A percentile compares a stretch with the other conserved stretches of the same genome.
phyloP scores from a whole-genome alignment of 164 flowering plant genomes.

The Vitis labrusca region DNA sequence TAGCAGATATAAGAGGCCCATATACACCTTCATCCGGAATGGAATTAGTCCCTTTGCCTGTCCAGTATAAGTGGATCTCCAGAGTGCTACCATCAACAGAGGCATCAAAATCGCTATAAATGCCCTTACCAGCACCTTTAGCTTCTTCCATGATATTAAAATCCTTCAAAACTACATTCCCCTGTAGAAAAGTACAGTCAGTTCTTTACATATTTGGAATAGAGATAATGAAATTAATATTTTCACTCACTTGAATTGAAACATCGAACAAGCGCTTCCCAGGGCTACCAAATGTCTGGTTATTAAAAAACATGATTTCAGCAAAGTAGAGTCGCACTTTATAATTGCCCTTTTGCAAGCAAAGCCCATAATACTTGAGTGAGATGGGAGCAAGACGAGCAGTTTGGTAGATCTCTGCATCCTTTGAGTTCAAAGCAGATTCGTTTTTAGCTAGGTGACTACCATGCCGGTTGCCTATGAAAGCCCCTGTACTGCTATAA shows the following conservation, averaged over 20 bases:
- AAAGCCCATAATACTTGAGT: constrained; percentile 66
- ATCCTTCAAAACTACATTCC: not conserved
- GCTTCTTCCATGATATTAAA: no score
- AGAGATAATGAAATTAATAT: not conserved
- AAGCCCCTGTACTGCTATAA: constrained; percentile 48
- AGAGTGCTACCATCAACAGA: no score
- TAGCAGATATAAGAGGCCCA: no score
- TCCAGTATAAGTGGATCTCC: no score
- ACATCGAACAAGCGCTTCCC: constrained; percentile 82
- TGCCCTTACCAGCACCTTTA: no score
- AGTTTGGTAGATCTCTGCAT: constrained; percentile 33
- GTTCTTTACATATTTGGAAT: not conserved
- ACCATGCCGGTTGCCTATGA: not conserved
- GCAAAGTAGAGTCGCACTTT: constrained; percentile 77
- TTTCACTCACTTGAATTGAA: constrained; percentile 61
- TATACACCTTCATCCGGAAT: no score
- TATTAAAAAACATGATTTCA: constrained; percentile 61
- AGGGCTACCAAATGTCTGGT: constrained; percentile 40
- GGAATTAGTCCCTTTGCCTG: no score
- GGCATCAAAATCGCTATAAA: no score
- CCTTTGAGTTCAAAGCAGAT: constrained; percentile 21
- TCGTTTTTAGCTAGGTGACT: constrained; percentile 20
- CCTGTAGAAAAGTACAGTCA: constrained; percentile 11
- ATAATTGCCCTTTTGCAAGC: constrained; percentile 45
- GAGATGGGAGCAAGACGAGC: constrained; percentile 75